Conservation (phyloP, 108 stramenopile genomes). For the Nannochloropsis granulata region DNA sequence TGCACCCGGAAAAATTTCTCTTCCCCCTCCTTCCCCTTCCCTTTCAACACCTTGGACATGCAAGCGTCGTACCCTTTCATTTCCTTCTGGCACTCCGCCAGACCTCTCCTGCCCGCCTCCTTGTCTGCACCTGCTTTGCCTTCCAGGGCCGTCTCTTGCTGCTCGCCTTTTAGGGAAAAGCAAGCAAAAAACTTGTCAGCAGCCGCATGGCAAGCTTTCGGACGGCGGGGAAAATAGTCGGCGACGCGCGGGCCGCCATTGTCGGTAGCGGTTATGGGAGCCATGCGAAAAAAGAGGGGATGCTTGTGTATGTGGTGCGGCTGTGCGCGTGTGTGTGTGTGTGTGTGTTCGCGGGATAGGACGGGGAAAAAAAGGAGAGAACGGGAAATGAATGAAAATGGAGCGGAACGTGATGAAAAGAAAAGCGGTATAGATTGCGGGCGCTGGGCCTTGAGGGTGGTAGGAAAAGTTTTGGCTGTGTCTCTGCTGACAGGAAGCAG, state of each 20-base stretch:
- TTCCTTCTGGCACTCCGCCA: not conserved
- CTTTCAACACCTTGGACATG: not conserved
- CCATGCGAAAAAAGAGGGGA: not conserved
- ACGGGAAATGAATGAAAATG: too few relatives aligned
- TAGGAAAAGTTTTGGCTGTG: too few relatives aligned
- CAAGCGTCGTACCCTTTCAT: not conserved
- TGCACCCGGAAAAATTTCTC: not conserved
- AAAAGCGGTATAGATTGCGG: too few relatives aligned
- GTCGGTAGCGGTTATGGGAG: not conserved
- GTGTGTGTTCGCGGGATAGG: too few relatives aligned
- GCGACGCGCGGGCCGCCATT: not conserved
- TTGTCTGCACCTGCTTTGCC: not conserved
- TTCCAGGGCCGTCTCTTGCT: not conserved
- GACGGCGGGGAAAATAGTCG: not conserved
- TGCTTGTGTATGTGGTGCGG: too few relatives aligned
- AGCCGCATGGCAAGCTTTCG: not conserved
- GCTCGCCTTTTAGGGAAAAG: not conserved
- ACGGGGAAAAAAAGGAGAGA: too few relatives aligned
- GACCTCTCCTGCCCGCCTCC: not conserved
- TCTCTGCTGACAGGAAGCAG: too few relatives aligned
- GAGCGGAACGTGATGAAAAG: too few relatives aligned
- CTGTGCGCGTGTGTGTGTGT: too few relatives aligned
- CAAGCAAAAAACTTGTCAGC: not conserved
- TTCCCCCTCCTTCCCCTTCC: not conserved
- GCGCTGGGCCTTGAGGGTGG: too few relatives aligned